phyloP scores from a whole-genome alignment of 2,329 filamentous ascomycete species.

The Amylocarpus encephaloides region DNA sequence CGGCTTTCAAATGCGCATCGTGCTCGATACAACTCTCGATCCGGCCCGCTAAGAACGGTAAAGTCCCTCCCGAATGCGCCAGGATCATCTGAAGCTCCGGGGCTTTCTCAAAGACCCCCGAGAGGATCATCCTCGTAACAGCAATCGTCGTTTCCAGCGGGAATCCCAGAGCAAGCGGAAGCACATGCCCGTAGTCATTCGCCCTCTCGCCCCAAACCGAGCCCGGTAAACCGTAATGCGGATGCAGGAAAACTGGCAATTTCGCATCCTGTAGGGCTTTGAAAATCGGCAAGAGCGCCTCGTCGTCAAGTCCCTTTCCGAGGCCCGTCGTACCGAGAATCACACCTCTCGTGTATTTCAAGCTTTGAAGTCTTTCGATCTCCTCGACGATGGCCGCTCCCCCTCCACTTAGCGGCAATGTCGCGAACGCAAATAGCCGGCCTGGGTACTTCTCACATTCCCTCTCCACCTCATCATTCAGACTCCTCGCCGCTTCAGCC shows the following conservation, averaged over 20 bases:
- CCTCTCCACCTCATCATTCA: constrained; percentile 72
- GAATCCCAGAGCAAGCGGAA: constrained; percentile 80
- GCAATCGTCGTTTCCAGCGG: constrained; percentile 91
- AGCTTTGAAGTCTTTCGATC: constrained; percentile 52
- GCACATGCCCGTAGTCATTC: constrained; percentile 74
- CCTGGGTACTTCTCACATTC: constrained; percentile 63
- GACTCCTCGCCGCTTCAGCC: constrained; percentile 52
- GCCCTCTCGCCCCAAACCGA: constrained; percentile 71
- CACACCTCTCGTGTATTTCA: constrained; percentile 72
- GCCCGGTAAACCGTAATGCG: constrained; percentile 81
- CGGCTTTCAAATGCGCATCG: constrained; percentile 65
- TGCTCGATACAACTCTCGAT: constrained; percentile 85
- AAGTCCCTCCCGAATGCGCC: constrained; percentile 80
- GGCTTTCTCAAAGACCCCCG: constrained; percentile 75
- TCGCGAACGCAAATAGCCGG: constrained; percentile 75
- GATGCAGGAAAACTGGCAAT: constrained; percentile 76
- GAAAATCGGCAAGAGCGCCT: constrained; percentile 65
- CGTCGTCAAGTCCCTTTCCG: constrained; percentile 75
- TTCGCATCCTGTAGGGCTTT: constrained; percentile 56
- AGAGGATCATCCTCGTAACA: constrained; percentile 79
- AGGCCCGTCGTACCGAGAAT: constrained; percentile 82
- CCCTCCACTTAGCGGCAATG: constrained; percentile 69
- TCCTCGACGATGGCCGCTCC: constrained; percentile 55
- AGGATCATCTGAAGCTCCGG: constrained; percentile 65
- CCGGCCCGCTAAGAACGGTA: constrained; percentile 81